Base-by-base conservation (phyloP, 805 yeast genomes). In the Myxozyma lipomycoides region DNA sequence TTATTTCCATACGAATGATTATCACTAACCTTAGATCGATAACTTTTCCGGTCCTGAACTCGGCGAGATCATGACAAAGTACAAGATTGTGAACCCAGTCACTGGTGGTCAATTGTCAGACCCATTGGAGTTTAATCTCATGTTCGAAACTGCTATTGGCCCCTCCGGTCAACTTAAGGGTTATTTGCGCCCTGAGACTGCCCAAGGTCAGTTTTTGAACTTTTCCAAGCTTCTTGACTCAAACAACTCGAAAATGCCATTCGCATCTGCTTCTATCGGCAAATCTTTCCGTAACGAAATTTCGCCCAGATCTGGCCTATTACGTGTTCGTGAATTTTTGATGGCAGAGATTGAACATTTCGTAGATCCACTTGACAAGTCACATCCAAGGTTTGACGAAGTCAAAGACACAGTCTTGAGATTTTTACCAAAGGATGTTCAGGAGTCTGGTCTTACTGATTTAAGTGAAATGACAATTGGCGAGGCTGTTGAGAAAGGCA, bases 281-380 rank as follows among this genome's bases (percentile, higher is more conserved):
- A 93, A 93, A 73, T 90, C 98, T 12, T 93, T 93, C 79, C 86
- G 99, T 77, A 93, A 93, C 72, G 99, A 93, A 76, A 93, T 93
- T 65, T 88, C 97, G 43, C 99, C 99, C 63, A 84, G 98, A 72
- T 86, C 98, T 24, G 99, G 99, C 63, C 77, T 93, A 62, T 78
- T 93, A 69, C 85, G 99, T 74, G 98, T 95, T 51, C 88, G 99
- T 73, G 99, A 93, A 76, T 93, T 93, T 70, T 76, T 93, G 68
- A 93, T 93, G 98, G 99, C 98, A 52, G 99, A 93, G 78, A 90
- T 93, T 67, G 99, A 93, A 75, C 98, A 93, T 73, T 93, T 81
- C 66, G 97, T 95, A 60, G 99, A 93, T 69, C 98, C 99, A 52
- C 73, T 74, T 43, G 78, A 90, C 73, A 93, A 93, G 74, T 69